Conservation (phyloP, 352 stramenopile species). For the Globisporangium barbulae region DNA sequence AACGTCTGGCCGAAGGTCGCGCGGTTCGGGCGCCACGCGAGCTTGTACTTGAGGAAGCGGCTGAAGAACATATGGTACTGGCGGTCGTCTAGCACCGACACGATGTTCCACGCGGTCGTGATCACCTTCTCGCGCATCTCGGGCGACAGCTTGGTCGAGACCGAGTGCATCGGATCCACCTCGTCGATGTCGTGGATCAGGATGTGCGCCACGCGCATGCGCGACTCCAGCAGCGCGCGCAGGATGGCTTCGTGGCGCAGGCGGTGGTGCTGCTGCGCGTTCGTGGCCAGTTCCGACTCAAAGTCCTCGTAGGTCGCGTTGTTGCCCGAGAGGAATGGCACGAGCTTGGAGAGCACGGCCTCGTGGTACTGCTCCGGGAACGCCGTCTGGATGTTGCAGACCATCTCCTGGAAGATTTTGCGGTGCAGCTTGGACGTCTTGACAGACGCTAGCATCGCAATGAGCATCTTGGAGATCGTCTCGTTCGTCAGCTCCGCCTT, state of each 20-base stretch:
- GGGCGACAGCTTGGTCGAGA: constrained; percentile 53
- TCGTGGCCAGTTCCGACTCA: constrained; percentile 54
- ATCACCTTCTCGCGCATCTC: constrained; percentile 76
- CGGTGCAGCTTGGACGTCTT: constrained; percentile 85
- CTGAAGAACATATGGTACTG: constrained; percentile 88
- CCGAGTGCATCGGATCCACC: constrained; percentile 53
- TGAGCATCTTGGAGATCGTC: constrained; percentile 82
- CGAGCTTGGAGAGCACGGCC: constrained; percentile 53
- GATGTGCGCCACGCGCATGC: constrained; percentile 83
- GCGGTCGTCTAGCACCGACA: constrained; percentile 76
- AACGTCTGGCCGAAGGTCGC: constrained; percentile 79
- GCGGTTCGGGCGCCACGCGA: constrained; percentile 78
- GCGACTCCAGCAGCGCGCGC: constrained; percentile 70
- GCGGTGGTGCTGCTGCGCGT: constrained; percentile 70
- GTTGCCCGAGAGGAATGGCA: constrained; percentile 79
- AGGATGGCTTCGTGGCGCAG: constrained; percentile 81
- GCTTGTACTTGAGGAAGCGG: constrained; percentile 85
- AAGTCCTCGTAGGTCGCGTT: constrained; percentile 76
- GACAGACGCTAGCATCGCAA: constrained; percentile 78
- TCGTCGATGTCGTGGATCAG: constrained; percentile 82
- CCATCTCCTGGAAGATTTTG: constrained; percentile 88
- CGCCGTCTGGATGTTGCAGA: constrained; percentile 80
- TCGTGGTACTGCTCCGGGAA: constrained; percentile 68
- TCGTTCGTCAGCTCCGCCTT: constrained; percentile 62
- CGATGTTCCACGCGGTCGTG: constrained; percentile 83